Conservation (phyloP, 163 green algal species). For the Scenedesmus sp. region DNA sequence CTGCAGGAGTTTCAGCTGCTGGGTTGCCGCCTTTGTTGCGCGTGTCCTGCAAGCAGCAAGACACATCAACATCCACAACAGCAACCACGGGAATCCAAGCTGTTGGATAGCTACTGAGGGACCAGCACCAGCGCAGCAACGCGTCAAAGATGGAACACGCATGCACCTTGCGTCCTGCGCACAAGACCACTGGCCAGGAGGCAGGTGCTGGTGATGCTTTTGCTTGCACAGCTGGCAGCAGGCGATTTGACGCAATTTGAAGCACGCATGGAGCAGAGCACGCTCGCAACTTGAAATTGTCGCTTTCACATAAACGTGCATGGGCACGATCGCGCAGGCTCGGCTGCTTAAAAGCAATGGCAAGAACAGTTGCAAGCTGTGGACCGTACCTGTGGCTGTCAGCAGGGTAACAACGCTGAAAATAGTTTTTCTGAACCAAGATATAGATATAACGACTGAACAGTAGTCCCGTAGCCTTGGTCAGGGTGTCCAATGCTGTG, state of each 20-base stretch:
- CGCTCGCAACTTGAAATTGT: neutral
- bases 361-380: constrained; percentile 16
- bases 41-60: neutral
- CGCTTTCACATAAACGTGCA: neutral
- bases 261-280: neutral
- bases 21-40: neutral
- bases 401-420: neutral
- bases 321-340: neutral
- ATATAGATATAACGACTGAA: neutral
- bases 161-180: neutral
- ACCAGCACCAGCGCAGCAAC: neutral
- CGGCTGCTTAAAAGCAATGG: neutral
- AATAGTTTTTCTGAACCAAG: neutral
- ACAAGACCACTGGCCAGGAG: neutral
- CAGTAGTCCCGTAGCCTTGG: neutral
- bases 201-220: neutral
- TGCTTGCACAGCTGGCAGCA: constrained; percentile 4
- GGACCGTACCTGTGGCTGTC: neutral
- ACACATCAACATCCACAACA: neutral
- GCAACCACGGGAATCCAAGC: neutral
- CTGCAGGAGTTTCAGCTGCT: neutral
- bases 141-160: neutral
- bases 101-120: neutral
- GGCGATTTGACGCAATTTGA: neutral
- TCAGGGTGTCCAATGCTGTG: neutral